A percentile compares a stretch with the other conserved stretches of the same genome.
These are phyloP conservation scores for Penicillium longicatenatum DNA, from an alignment of 495 filamentous ascomycete genomes.

Conservation along the genomic window DNA sequence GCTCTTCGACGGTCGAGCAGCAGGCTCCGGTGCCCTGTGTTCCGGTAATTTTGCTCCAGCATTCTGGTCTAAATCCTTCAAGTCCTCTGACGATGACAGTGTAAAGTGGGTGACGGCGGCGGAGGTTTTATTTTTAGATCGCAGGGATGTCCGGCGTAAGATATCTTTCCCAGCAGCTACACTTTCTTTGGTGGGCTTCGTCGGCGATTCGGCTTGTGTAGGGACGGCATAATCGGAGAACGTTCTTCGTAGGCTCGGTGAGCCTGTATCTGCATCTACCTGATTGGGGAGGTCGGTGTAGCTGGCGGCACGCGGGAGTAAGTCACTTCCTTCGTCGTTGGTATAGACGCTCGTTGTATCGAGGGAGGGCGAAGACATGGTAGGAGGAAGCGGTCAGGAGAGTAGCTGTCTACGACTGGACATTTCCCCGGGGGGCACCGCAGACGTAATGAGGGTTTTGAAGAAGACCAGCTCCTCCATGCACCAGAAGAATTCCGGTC, in stretches of 20 bases:
- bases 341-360: slow-evolving; percentile 25
- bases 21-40: slow-evolving; percentile 42
- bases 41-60: slow-evolving; percentile 27
- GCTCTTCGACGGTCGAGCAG: slow-evolving; percentile 45
- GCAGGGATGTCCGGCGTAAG: slow-evolving; percentile 45
- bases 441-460: slow-evolving; percentile 29
- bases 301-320: slow-evolving; percentile 43
- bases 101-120: slow-evolving; percentile 41
- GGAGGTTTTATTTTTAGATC: slow-evolving; percentile 40
- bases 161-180: slow-evolving; percentile 51
- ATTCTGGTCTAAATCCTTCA: slow-evolving; percentile 31
- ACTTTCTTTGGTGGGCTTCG: slow-evolving; percentile 48
- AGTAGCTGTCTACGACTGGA: slow-evolving; percentile 20
- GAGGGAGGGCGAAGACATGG: slow-evolving; percentile 38
- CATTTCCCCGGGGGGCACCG: slow-evolving; percentile 35
- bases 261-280: slow-evolving; percentile 20
- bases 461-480: slow-evolving; percentile 49
- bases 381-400: slow-evolving; percentile 19
- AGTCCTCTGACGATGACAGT: slow-evolving; percentile 38
- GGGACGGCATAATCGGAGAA: slow-evolving; percentile 47
- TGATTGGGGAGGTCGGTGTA: slow-evolving; percentile 44
- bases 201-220: slow-evolving; percentile 35
- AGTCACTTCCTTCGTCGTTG: slow-evolving; percentile 30
- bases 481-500: slow-evolving; percentile 21
- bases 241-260: slow-evolving; percentile 41